Evolutionary conservation across 2,329 filamentous ascomycete genomes (phyloP).

Genomic region (Zymoseptoria brevis): DNA sequence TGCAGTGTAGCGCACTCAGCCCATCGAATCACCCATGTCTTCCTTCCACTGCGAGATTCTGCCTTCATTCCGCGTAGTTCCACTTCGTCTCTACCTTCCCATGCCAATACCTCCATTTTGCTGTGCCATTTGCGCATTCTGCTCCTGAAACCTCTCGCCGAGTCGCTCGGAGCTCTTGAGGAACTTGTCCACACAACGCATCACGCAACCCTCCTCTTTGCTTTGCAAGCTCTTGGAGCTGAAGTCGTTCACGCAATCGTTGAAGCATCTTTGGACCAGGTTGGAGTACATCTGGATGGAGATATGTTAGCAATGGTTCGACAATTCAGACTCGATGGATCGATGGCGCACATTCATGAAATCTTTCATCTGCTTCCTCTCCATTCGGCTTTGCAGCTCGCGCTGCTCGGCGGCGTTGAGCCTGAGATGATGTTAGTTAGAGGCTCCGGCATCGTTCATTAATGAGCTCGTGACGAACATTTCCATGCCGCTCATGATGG

Average conservation of each 20-base stretch:
- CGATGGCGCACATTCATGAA: constrained; percentile 71
- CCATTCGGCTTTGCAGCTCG: constrained; percentile 88
- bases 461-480: constrained; percentile 19
- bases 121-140: constrained; percentile 61
- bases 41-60: not conserved
- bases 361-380: constrained; percentile 97
- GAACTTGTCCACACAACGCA: constrained; percentile 92
- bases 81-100: constrained; percentile 10
- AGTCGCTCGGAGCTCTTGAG: constrained; percentile 86
- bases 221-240: constrained; percentile 87
- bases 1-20: not conserved
- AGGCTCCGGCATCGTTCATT: constrained; percentile 1
- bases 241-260: constrained; percentile 96
- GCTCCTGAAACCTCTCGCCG: constrained; percentile 79
- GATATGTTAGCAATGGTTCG: not conserved
- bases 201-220: constrained; percentile 84
- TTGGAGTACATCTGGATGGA: constrained; percentile 57
- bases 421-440: constrained; percentile 34
- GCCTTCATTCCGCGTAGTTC: not conserved
- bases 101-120: constrained; percentile 38
- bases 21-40: not conserved
- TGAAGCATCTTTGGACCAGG: constrained; percentile 84
- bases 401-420: constrained; percentile 76
- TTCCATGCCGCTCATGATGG: constrained; percentile 27
- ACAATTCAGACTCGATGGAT: not conserved